A percentile compares a stretch with the other conserved stretches of the same genome.
Evolutionary conservation across 2,329 filamentous ascomycete genomes (phyloP).

Genomic region (Alternaria hordeiaustralica): DNA sequence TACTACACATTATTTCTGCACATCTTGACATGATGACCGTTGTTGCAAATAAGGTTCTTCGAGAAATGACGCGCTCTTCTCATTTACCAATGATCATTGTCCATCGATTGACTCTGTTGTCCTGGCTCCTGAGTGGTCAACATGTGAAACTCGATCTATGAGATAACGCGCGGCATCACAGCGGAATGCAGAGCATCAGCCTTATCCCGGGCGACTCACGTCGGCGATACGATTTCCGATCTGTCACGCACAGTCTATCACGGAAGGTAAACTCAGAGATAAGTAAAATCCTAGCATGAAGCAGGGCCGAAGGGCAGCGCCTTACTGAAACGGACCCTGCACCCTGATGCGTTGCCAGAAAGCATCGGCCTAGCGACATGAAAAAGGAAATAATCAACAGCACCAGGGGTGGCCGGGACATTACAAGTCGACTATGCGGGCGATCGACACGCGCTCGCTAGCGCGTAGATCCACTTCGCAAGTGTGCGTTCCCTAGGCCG

Average conservation of each 20-base stretch:
- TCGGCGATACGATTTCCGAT: neutral
- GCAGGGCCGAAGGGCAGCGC: neutral
- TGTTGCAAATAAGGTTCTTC: neutral
- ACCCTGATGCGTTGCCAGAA: neutral
- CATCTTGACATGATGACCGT: neutral
- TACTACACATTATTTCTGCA: neutral
- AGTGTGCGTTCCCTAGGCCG: neutral
- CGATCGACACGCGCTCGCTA: conserved; percentile 1
- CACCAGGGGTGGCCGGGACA: neutral
- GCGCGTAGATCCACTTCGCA: neutral
- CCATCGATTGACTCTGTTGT: neutral
- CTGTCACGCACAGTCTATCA: neutral
- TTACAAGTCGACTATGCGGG: conserved; percentile 4
- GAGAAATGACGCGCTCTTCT: neutral
- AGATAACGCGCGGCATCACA: neutral
- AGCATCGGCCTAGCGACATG: neutral
- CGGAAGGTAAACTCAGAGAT: neutral
- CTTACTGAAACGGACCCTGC: neutral
- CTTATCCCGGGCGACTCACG: neutral
- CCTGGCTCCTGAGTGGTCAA: neutral
- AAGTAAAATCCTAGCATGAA: neutral
- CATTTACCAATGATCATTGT: neutral
- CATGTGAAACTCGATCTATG: neutral
- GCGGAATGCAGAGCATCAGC: neutral
- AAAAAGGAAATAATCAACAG: conserved; percentile 1